A percentile compares a stretch with the other conserved stretches of the same genome.
Evolutionary conservation across 345 rosid genomes (phyloP).

Genomic region (Toxicodendron radicans): DNA sequence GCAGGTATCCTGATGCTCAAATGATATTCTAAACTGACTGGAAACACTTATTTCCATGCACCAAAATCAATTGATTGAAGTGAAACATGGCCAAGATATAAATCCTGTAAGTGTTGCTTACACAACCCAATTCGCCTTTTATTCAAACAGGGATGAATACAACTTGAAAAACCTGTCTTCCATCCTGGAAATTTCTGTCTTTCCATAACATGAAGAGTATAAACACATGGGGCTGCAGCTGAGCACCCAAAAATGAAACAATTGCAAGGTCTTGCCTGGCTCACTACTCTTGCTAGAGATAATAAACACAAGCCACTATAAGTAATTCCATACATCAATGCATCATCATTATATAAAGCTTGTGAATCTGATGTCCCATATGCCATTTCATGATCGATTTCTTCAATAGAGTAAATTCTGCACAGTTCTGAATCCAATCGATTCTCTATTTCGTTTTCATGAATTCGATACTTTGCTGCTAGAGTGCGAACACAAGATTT

Average conservation of each 20-base stretch:
- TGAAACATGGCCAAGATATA: constrained; percentile 71
- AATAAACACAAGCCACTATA: constrained; percentile 64
- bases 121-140: constrained; percentile 77
- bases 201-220: constrained; percentile 82
- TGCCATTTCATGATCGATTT: constrained; percentile 49
- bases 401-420: constrained; percentile 52
- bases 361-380: constrained; percentile 36
- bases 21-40: neutral
- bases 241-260: constrained; percentile 77
- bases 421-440: constrained; percentile 63
- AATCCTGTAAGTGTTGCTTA: constrained; percentile 64
- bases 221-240: constrained; percentile 67
- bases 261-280: constrained; percentile 69
- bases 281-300: constrained; percentile 70
- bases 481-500: constrained; percentile 86
- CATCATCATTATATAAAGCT: constrained; percentile 53
- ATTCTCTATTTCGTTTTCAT: constrained; percentile 70
- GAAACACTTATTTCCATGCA: constrained; percentile 52
- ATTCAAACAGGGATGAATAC: constrained; percentile 85
- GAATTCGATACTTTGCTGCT: constrained; percentile 73
- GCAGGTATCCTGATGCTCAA: neutral
- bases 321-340: constrained; percentile 62
- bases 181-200: constrained; percentile 93
- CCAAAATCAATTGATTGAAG: constrained; percentile 81
- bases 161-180: constrained; percentile 84